Conservation (phyloP, 345 rosid species). For the Acer campestre region DNA sequence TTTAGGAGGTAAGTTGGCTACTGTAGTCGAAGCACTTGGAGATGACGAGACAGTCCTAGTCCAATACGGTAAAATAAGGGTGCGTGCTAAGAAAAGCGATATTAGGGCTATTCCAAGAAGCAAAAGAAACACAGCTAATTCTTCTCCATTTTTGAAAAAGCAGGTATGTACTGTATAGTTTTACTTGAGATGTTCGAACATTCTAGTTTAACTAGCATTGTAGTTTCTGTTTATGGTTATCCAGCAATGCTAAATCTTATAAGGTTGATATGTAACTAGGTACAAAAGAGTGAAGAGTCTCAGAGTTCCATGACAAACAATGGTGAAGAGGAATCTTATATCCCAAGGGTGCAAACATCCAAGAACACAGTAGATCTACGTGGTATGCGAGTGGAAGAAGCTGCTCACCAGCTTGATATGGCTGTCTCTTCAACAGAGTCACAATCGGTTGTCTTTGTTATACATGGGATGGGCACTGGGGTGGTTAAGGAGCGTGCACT, state of each 20-base stretch:
- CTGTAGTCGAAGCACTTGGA: conserved; percentile 71
- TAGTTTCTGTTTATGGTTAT: conserved; percentile 6
- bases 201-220: background rate
- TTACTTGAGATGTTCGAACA: background rate
- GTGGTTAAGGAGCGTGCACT: conserved; percentile 68
- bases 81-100: conserved; percentile 66
- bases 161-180: conserved; percentile 43
- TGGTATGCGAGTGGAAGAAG: conserved; percentile 84
- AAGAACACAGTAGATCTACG: conserved; percentile 84
- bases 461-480: conserved; percentile 88
- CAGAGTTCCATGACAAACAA: conserved; percentile 25
- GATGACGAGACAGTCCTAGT: conserved; percentile 65
- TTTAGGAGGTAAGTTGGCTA: conserved; percentile 73
- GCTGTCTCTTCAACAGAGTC: conserved; percentile 56
- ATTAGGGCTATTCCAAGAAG: conserved; percentile 44
- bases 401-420: conserved; percentile 62
- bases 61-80: conserved; percentile 80
- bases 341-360: conserved; percentile 60
- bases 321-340: conserved; percentile 36
- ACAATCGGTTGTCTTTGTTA: conserved; percentile 56
- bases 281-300: conserved; percentile 36
- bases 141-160: conserved; percentile 38
- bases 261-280: conserved; percentile 25
- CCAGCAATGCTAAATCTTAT: conserved; percentile 15
- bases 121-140: conserved; percentile 28